A percentile compares a stretch with the other conserved stretches of the same genome.
Conservation (phyloP, 1,284 basidiomycete genomes). For the Irpex lacteus region DNA sequence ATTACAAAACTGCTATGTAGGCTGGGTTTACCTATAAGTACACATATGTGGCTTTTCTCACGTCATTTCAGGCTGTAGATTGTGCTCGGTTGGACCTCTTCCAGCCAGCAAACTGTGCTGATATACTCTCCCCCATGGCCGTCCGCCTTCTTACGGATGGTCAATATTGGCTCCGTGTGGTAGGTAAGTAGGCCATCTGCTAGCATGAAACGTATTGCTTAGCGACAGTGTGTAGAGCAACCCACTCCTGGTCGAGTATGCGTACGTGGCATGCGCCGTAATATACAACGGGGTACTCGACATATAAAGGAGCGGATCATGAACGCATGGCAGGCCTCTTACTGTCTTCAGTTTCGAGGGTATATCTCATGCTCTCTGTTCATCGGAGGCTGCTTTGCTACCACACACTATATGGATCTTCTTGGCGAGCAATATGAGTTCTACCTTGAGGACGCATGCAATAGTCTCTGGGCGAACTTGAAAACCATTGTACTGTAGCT, state of each 20-base stretch:
- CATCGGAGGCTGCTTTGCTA: background rate
- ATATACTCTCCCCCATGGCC: slow-evolving; percentile 1
- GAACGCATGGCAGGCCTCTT: background rate
- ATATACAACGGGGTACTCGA: background rate
- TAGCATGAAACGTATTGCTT: background rate
- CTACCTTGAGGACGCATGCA: background rate
- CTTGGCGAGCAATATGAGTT: background rate
- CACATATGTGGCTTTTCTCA: background rate
- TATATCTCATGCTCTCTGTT: background rate
- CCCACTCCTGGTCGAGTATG: background rate
- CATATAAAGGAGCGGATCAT: background rate
- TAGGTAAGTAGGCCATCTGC: background rate
- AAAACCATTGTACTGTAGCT: too few relatives aligned
- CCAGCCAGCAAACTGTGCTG: background rate
- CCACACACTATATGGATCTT: background rate
- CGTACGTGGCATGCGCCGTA: background rate
- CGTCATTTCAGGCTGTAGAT: background rate
- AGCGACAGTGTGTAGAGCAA: background rate
- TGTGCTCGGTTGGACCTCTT: slow-evolving; percentile 1
- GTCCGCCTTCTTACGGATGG: slow-evolving; percentile 5
- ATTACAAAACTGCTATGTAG: slow-evolving; percentile 10
- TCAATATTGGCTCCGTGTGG: slow-evolving; percentile 11
- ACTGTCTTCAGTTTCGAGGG: background rate
- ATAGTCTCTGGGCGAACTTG: background rate
- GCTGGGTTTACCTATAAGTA: background rate